These are phyloP conservation scores for Apium graveolens DNA, from an alignment of 129 eudicot genomes.

Conservation along the genomic window DNA sequence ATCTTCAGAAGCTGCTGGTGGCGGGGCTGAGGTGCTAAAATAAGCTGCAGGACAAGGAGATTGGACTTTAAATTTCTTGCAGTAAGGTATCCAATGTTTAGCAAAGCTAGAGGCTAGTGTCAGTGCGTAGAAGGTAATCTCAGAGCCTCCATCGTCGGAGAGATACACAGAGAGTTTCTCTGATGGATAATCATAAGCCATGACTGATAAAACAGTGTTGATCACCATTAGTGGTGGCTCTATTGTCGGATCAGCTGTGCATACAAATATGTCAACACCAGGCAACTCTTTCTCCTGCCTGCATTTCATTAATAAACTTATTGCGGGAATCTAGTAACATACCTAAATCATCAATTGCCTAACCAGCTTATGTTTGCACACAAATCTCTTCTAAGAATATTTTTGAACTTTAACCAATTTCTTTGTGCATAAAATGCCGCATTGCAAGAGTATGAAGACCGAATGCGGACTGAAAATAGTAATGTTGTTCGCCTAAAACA, in stretches of 20 bases:
- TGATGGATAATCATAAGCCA: slow-evolving; percentile 77
- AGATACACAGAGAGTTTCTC: slow-evolving; percentile 63
- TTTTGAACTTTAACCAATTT: background rate
- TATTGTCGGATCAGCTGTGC: slow-evolving; percentile 70
- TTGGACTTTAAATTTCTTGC: slow-evolving; percentile 53
- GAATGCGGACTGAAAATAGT: too few species aligned
- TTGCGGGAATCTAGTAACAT: background rate
- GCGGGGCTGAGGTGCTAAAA: slow-evolving; percentile 24
- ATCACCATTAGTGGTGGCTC: slow-evolving; percentile 86
- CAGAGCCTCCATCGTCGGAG: slow-evolving; percentile 77
- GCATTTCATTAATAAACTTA: background rate
- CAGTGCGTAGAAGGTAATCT: slow-evolving; percentile 65
- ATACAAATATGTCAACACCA: slow-evolving; percentile 58
- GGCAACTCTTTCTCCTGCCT: slow-evolving; percentile 57
- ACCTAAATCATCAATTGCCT: background rate
- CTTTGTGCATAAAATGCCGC: too few species aligned
- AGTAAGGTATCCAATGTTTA: slow-evolving; percentile 70
- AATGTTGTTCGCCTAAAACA: too few species aligned
- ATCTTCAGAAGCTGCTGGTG: slow-evolving; percentile 16
- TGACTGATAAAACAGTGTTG: slow-evolving; percentile 69
- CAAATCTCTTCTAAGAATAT: background rate
- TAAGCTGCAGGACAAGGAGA: slow-evolving; percentile 63
- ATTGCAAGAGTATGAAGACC: too few species aligned
- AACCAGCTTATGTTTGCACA: too few species aligned
- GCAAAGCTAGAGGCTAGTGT: slow-evolving; percentile 55